phyloP scores from a whole-genome alignment of 108 stramenopile species.

The Cylindrotheca fusiformis region DNA sequence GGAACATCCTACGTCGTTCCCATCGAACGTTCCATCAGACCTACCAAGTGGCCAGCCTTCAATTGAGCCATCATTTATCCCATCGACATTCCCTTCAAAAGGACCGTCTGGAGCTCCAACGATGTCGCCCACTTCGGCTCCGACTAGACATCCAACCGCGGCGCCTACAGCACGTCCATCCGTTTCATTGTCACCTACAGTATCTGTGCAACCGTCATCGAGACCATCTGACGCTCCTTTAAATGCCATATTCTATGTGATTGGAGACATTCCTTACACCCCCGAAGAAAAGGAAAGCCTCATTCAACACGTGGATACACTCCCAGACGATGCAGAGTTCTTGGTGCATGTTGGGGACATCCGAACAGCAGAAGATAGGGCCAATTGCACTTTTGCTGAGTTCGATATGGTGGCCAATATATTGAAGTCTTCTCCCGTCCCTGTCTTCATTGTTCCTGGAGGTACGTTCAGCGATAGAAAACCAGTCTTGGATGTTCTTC shows the following conservation, averaged over 20 bases:
- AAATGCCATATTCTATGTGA: constrained; percentile 43
- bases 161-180: not conserved
- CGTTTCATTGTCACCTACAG: not conserved
- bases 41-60: no score
- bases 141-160: not conserved
- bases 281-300: constrained; percentile 13
- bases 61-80: not conserved
- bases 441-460: constrained; percentile 45
- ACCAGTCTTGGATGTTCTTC: no score
- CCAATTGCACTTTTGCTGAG: constrained; percentile 6
- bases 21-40: not conserved
- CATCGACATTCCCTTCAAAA: not conserved
- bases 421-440: constrained; percentile 27
- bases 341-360: constrained; percentile 57
- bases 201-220: not conserved
- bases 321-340: constrained; percentile 41
- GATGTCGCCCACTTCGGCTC: not conserved
- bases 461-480: constrained; percentile 6
- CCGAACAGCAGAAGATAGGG: constrained; percentile 15
- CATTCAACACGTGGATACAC: constrained; percentile 13
- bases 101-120: constrained; percentile 1
- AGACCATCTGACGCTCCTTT: no score
- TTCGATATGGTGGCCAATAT: constrained; percentile 24
- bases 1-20: not conserved
- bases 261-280: constrained; percentile 43